These are phyloP conservation scores for Saccharomyces paradoxus DNA, from an alignment of 805 yeast species.

Conservation along the genomic window DNA sequence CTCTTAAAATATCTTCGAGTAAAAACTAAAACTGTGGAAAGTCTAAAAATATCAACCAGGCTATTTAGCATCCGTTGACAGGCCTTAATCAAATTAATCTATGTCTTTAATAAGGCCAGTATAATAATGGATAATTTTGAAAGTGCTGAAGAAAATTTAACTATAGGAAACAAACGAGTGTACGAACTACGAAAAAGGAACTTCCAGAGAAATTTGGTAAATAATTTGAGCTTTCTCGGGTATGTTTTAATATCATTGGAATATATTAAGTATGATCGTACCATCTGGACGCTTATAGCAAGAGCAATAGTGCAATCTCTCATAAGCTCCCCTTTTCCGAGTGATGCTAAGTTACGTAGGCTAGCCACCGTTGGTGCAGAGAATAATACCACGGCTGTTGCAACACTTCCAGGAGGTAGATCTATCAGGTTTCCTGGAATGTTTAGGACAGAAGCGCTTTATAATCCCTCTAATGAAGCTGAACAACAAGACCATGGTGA, in stretches of 20 bases:
- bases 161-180: constrained; percentile 5
- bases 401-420: constrained; percentile 4
- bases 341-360: constrained; percentile 20
- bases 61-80: not conserved
- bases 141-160: not conserved
- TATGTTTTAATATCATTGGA: constrained; percentile 18
- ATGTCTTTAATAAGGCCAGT: not conserved
- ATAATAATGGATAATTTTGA: not conserved
- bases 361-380: constrained; percentile 13
- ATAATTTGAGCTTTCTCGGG: constrained; percentile 16
- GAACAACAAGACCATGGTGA: not conserved
- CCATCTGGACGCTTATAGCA: constrained; percentile 20
- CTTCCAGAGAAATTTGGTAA: constrained; percentile 17
- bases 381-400: constrained; percentile 2
- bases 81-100: not conserved
- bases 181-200: constrained; percentile 20
- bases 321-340: constrained; percentile 36
- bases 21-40: not conserved
- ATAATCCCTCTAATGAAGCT: not conserved
- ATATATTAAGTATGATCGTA: constrained; percentile 24
- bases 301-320: constrained; percentile 34
- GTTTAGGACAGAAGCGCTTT: not conserved
- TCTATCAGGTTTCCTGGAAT: constrained; percentile 1
- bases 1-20: not conserved
- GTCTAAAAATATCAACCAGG: not conserved